phyloP scores from a whole-genome alignment of 805 yeast species.

The Ogataea ganodermae region DNA sequence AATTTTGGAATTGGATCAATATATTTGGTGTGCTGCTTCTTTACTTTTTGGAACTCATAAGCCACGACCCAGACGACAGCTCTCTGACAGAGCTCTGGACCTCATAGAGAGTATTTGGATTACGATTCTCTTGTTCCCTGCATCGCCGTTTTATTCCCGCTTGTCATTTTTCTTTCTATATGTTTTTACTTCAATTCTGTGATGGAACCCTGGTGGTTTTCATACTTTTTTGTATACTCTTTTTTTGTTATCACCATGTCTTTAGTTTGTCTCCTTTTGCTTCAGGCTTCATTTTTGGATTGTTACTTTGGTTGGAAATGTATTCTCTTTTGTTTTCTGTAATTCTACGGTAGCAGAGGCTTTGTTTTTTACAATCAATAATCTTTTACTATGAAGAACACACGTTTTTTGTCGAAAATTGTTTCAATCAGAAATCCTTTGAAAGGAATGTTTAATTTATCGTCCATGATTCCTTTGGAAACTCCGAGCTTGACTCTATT shows the following conservation, averaged over 20 bases:
- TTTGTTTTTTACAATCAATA: neutral
- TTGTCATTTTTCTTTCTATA: slow-evolving; percentile 7
- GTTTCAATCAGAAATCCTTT: slow-evolving; percentile 24
- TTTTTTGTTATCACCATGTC: neutral
- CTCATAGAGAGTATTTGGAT: slow-evolving; percentile 3
- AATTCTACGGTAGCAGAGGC: neutral
- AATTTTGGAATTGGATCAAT: slow-evolving; percentile 97
- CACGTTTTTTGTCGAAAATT: slow-evolving; percentile 1
- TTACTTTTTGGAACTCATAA: slow-evolving; percentile 73
- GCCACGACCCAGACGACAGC: slow-evolving; percentile 37
- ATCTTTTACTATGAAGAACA: neutral
- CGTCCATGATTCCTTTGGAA: slow-evolving; percentile 54
- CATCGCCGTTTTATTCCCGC: neutral
- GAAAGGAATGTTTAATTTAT: slow-evolving; percentile 34
- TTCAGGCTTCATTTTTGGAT: neutral
- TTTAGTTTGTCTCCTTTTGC: neutral
- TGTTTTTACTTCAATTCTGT: slow-evolving; percentile 2
- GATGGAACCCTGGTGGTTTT: slow-evolving; percentile 7
- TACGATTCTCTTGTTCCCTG: slow-evolving; percentile 1
- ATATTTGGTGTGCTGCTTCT: slow-evolving; percentile 78
- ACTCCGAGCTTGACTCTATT: slow-evolving; percentile 92
- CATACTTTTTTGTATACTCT: neutral
- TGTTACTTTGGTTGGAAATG: neutral
- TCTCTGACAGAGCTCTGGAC: slow-evolving; percentile 37
- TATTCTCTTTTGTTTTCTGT: neutral